Evolutionary conservation across 768 basidiomycete species (phyloP), one percentile per base, ranked within the genome.

Genomic region (Calocybe indica): DNA sequence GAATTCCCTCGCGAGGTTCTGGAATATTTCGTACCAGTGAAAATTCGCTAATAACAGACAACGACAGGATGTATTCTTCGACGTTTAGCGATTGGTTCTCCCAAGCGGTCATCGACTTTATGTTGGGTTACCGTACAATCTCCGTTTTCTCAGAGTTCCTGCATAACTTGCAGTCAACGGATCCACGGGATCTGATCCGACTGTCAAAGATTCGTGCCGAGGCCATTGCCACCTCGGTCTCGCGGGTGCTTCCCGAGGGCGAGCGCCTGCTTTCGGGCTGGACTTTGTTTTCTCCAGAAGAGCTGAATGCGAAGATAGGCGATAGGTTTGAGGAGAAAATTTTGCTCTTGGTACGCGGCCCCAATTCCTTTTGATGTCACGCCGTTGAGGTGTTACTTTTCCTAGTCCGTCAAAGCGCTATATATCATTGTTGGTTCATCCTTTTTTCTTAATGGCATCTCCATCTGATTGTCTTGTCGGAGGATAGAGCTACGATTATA

Each of bases 41-140:
- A 22, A 22, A 22, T 4, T 38, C 32, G 34, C 7, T 43, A 3
- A 49, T 38, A 34, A 41, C 9, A 31, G 34, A 31, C 32, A 52
- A 49, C 46, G 32, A n/a, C 45, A 86, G 89, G 56, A 85, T 92
- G 83, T 92, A 85, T 66, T 86, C 87, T 7, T 85, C 90, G 13
- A 87, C 89, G 1, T 92, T 92, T 60, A 83, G 86, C 54, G 96
- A 99, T 66, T 99, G 92, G 87, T 99, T 97, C 66, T 84, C 79
- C 48, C 96, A 99, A 68, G 92, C 94, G 0, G 92, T 95, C 39
- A 93, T 98, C 55, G 89, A 92, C 64, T 94, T 83, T 58, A 81
- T 88, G 73, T 81, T 94, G 43, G 94, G 92, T 28, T 82, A 92
- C 63, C 85, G 94, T 46, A 90, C 86, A 1, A 61, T 84, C 7